Percentiles rank a stretch among this genome's conserved stretches.
Evolutionary conservation across 345 rosid species (phyloP).

Genomic region (Boechera retrofracta): DNA sequence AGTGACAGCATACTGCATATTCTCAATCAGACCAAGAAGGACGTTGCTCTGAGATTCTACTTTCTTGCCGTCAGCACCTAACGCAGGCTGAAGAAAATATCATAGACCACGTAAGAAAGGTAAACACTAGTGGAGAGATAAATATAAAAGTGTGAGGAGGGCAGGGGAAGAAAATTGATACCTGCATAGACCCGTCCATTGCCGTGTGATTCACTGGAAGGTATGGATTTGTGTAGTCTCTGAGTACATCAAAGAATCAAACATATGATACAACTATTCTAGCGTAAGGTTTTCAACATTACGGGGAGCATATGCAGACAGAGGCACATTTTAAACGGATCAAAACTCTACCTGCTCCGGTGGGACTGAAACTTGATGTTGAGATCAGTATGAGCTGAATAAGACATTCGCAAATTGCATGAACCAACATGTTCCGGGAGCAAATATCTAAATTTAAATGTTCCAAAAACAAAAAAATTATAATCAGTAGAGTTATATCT

Average conservation of each 20-base stretch:
- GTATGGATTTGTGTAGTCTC: conserved; percentile 96
- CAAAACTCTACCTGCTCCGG: conserved; percentile 80
- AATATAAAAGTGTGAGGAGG: conserved; percentile 18
- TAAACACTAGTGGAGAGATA: not conserved
- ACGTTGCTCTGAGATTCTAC: conserved; percentile 91
- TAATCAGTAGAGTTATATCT: conserved; percentile 13
- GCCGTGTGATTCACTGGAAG: conserved; percentile 98
- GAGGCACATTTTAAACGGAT: conserved; percentile 9
- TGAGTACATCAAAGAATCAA: conserved; percentile 44
- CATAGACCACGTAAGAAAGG: conserved; percentile 10
- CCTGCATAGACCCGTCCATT: conserved; percentile 86
- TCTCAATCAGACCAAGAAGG: conserved; percentile 92
- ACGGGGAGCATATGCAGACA: not conserved
- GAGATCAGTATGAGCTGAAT: conserved; percentile 95
- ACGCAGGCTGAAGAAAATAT: conserved; percentile 56
- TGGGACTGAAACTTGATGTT: conserved; percentile 99
- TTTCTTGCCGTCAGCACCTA: conserved; percentile 92
- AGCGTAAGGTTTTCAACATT: conserved; percentile 3
- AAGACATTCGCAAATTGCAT: conserved; percentile 84
- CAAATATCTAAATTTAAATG: conserved; percentile 63
- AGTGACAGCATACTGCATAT: conserved; percentile 98
- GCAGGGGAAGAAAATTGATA: conserved; percentile 8
- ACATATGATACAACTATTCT: conserved; percentile 33
- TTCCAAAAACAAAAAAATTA: conserved; percentile 19
- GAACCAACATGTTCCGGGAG: conserved; percentile 82